Conservation (phyloP, 2,329 filamentous ascomycete species). For the Hypoxylon sp. region DNA sequence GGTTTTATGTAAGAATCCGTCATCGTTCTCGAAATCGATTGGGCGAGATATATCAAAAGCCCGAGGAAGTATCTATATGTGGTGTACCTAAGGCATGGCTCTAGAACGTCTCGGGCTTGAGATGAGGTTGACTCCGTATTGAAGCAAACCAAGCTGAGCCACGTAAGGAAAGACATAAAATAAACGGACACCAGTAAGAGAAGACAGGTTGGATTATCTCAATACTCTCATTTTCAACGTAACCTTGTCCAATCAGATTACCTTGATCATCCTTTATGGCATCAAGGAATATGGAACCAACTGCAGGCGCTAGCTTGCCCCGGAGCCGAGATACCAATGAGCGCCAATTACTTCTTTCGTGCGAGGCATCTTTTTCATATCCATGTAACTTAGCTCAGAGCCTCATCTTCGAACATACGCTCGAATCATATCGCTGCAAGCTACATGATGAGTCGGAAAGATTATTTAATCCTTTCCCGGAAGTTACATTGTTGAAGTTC, state of each 20-base stretch:
- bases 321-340: constrained; percentile 7
- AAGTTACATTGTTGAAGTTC: constrained; percentile 15
- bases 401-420: constrained; percentile 11
- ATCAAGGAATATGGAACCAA: background rate
- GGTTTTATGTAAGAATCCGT: background rate
- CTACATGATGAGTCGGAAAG: constrained; percentile 11
- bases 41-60: background rate
- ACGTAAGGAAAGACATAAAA: background rate
- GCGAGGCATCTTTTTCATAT: constrained; percentile 6
- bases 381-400: constrained; percentile 12
- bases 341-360: constrained; percentile 7
- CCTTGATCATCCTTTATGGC: background rate
- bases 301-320: background rate
- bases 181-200: background rate
- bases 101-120: background rate
- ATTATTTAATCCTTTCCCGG: constrained; percentile 10
- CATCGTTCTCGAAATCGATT: background rate
- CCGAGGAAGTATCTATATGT: background rate
- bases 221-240: background rate
- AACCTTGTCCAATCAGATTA: background rate
- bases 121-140: background rate
- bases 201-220: background rate
- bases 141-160: background rate
- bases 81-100: background rate
- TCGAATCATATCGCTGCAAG: constrained; percentile 7